Percentiles rank a stretch among this genome's conserved stretches.
These are phyloP conservation scores for Naumovozyma baii DNA, from an alignment of 805 yeast genomes.

Conservation along the genomic window DNA sequence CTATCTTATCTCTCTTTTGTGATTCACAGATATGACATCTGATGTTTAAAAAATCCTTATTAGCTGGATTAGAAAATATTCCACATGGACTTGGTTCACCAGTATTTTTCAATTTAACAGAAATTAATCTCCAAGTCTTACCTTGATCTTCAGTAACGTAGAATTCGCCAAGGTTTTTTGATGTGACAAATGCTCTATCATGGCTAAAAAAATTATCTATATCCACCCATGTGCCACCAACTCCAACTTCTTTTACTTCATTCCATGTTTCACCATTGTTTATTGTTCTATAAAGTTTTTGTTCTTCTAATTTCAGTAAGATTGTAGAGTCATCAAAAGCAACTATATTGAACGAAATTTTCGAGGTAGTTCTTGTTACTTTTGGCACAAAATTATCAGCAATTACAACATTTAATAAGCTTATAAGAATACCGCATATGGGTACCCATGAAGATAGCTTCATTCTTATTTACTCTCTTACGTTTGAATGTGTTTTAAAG, in stretches of 20 bases:
- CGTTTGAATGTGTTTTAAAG: background rate
- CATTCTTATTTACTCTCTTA: background rate
- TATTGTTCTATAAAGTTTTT: slow-evolving; percentile 30
- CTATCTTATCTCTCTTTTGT: background rate
- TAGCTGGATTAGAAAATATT: slow-evolving; percentile 13
- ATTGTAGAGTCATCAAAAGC: slow-evolving; percentile 46
- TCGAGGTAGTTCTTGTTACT: slow-evolving; percentile 7
- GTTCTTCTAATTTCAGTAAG: slow-evolving; percentile 29
- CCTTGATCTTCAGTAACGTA: slow-evolving; percentile 25
- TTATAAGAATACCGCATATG: background rate
- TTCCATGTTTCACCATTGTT: slow-evolving; percentile 47
- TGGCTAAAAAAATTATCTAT: slow-evolving; percentile 11
- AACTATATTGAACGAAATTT: slow-evolving; percentile 4
- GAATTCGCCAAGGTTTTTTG: background rate
- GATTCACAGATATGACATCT: slow-evolving; percentile 7
- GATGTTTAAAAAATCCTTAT: slow-evolving; percentile 8
- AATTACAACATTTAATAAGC: background rate
- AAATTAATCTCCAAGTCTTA: slow-evolving; percentile 16
- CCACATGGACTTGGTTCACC: slow-evolving; percentile 1
- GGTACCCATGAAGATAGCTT: background rate
- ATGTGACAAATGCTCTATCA: slow-evolving; percentile 16
- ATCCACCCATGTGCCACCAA: slow-evolving; percentile 1
- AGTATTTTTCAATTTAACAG: slow-evolving; percentile 1
- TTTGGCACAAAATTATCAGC: slow-evolving; percentile 12
- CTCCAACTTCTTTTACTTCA: slow-evolving; percentile 5